Conservation (phyloP, 2,329 filamentous ascomycete genomes). For the Fusarium ambrosium region DNA sequence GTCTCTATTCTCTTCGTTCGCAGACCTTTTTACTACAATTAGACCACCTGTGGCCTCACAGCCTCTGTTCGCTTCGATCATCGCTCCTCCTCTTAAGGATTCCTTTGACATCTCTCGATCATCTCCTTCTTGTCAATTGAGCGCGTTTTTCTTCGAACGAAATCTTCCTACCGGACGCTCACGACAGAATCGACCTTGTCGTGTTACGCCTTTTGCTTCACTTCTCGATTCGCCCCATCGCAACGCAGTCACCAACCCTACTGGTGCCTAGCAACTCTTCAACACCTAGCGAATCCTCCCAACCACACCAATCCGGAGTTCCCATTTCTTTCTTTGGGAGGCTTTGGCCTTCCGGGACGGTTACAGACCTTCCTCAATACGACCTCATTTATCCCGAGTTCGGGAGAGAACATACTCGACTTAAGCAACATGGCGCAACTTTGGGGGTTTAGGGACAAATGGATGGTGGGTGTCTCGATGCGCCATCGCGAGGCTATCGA, state of each 20-base stretch:
- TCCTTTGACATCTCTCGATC: background rate
- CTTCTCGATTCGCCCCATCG: background rate
- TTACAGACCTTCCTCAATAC: background rate
- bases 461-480: background rate
- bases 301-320: background rate
- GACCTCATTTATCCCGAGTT: background rate
- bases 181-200: background rate
- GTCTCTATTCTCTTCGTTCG: background rate
- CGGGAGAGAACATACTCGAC: background rate
- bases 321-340: background rate
- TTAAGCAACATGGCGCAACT: background rate
- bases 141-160: background rate
- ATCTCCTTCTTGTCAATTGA: background rate
- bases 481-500: background rate
- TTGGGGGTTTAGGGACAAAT: background rate
- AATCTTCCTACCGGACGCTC: background rate
- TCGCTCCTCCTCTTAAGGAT: background rate
- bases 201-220: background rate
- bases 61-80: background rate
- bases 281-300: background rate
- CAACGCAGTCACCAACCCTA: background rate
- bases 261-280: background rate
- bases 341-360: background rate
- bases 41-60: background rate
- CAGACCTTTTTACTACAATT: background rate